Evolutionary conservation across 805 yeast species (phyloP).

Genomic region (Ogataea nakhonphanomensis): DNA sequence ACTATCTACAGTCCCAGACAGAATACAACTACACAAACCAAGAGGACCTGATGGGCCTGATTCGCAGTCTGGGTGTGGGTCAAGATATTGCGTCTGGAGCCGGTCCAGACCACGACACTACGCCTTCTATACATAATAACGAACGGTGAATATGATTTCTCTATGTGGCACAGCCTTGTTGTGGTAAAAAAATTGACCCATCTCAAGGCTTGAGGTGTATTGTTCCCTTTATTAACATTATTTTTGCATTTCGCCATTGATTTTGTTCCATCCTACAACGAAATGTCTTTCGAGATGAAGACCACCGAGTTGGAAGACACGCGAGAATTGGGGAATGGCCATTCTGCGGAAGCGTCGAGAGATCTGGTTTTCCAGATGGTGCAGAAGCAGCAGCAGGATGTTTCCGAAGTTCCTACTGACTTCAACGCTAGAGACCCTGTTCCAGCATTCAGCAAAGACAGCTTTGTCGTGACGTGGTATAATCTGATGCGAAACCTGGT

Average conservation of each 20-base stretch:
- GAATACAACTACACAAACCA: constrained; percentile 28
- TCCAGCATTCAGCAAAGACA: constrained; percentile 18
- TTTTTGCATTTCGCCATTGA: constrained; percentile 6
- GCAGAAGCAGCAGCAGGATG: constrained; percentile 11
- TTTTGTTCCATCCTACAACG: constrained; percentile 1
- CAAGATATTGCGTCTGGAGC: background rate
- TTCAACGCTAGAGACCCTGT: constrained; percentile 11
- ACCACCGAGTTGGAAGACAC: constrained; percentile 11
- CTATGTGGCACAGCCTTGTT: background rate
- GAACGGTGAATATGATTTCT: background rate
- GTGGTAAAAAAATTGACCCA: background rate
- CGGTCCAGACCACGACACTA: background rate
- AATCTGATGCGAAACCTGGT: constrained; percentile 22
- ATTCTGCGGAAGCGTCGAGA: constrained; percentile 6
- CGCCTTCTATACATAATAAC: constrained; percentile 1
- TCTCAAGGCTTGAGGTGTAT: constrained; percentile 6
- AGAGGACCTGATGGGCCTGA: constrained; percentile 27
- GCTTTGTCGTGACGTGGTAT: constrained; percentile 18
- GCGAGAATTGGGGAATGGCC: constrained; percentile 7
- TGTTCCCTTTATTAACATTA: constrained; percentile 1
- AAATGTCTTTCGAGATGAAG: constrained; percentile 13
- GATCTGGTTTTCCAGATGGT: constrained; percentile 11
- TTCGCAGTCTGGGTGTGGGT: constrained; percentile 22
- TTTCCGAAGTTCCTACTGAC: constrained; percentile 6
- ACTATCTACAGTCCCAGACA: constrained; percentile 3